A percentile compares a stretch with the other conserved stretches of the same genome.
Evolutionary conservation across 2,329 filamentous ascomycete genomes (phyloP).

Genomic region (Periconia sp.): DNA sequence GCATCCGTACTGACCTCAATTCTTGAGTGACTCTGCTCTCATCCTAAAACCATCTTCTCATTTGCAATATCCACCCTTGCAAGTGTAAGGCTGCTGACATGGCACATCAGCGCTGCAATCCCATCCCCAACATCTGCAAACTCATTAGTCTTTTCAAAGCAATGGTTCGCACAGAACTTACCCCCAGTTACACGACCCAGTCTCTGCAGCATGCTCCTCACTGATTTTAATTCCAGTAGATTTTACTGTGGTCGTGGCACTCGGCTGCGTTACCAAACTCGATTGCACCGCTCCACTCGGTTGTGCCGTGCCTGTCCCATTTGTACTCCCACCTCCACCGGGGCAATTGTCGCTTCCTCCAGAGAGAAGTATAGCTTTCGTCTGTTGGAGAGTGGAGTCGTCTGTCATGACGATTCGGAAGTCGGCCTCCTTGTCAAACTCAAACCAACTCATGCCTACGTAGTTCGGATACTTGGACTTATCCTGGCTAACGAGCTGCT

Average conservation of each 20-base stretch:
- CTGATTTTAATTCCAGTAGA: background rate
- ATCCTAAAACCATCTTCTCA: no score
- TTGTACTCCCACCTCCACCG: background rate
- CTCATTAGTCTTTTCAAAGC: no score
- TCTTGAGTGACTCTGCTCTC: no score
- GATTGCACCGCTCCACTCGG: background rate
- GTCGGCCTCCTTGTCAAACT: constrained; percentile 20
- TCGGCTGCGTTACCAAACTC: background rate
- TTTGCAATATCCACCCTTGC: constrained; percentile 17
- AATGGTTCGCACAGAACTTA: constrained; percentile 1
- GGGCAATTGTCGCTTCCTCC: constrained; percentile 7
- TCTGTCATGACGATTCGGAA: constrained; percentile 21
- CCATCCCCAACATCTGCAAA: constrained; percentile 16
- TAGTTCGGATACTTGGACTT: constrained; percentile 18
- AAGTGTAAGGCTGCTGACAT: constrained; percentile 13
- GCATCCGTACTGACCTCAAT: no score
- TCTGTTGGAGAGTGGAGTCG: constrained; percentile 9
- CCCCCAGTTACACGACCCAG: constrained; percentile 15
- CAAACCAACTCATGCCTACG: constrained; percentile 19
- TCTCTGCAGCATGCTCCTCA: background rate
- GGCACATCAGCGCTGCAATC: constrained; percentile 16
- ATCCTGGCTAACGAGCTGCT: constrained; percentile 11
- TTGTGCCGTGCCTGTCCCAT: background rate
- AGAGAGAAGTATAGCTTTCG: constrained; percentile 11
- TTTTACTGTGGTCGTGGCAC: background rate